phyloP scores from a whole-genome alignment of 2,329 filamentous ascomycete species.

The Aspergillus novofumigatus region DNA sequence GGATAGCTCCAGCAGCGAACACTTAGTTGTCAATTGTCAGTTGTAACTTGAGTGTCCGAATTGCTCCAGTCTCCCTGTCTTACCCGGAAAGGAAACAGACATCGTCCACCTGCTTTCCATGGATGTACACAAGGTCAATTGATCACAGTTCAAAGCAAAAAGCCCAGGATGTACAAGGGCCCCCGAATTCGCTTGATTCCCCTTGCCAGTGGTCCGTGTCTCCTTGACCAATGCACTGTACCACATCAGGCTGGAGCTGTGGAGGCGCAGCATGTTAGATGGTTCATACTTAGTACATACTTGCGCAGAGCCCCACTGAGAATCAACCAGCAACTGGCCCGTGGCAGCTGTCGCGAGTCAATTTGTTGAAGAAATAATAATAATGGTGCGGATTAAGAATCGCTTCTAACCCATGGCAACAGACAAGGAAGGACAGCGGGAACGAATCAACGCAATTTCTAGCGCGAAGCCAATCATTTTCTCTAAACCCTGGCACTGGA shows the following conservation, averaged over 20 bases:
- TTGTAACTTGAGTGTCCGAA: neutral
- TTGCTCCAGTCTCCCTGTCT: neutral
- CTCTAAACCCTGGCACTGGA: neutral
- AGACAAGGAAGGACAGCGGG: neutral
- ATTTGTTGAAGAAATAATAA: neutral
- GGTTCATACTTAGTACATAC: neutral
- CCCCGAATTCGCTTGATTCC: neutral
- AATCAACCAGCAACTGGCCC: neutral
- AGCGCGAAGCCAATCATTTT: neutral
- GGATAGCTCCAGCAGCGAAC: neutral
- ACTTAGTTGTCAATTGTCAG: neutral
- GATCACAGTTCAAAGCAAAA: constrained; percentile 1
- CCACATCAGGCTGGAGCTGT: constrained; percentile 11
- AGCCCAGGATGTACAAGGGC: neutral
- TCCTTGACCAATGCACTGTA: constrained; percentile 3
- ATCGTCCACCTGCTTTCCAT: neutral
- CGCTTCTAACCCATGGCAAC: neutral
- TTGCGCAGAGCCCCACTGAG: constrained; percentile 10
- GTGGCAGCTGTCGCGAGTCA: neutral
- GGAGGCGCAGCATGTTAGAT: constrained; percentile 14
- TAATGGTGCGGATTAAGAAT: neutral
- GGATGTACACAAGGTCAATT: constrained; percentile 8
- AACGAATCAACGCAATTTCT: neutral
- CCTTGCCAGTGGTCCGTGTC: neutral
- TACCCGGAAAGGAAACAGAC: neutral